phyloP scores from a whole-genome alignment of 1,139 yeast species.

The Yamadazyma diddensiae region DNA sequence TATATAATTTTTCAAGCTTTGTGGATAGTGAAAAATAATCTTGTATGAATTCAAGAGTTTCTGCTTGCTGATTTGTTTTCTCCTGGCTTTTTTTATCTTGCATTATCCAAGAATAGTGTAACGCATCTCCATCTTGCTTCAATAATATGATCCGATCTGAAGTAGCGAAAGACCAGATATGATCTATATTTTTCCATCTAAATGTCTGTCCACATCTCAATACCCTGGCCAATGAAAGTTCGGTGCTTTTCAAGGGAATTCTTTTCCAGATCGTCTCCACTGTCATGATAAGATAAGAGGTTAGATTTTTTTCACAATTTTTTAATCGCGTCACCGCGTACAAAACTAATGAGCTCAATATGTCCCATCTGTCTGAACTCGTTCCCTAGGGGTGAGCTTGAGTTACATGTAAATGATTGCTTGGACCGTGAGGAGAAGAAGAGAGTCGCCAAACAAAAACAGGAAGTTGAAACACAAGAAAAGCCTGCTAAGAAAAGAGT shows the following conservation, averaged over 20 bases:
- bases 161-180: slow-evolving; percentile 60
- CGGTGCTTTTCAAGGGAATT: slow-evolving; percentile 30
- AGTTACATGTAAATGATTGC: slow-evolving; percentile 37
- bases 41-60: slow-evolving; percentile 44
- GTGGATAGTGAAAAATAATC: slow-evolving; percentile 73
- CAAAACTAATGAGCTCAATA: slow-evolving; percentile 6
- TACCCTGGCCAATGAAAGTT: slow-evolving; percentile 63
- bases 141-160: slow-evolving; percentile 49
- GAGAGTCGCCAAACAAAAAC: background rate
- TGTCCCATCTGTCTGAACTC: slow-evolving; percentile 39
- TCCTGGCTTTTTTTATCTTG: slow-evolving; percentile 7
- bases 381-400: slow-evolving; percentile 24
- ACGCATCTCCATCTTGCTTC: slow-evolving; percentile 39
- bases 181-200: slow-evolving; percentile 60
- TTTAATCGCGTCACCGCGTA: slow-evolving; percentile 6
- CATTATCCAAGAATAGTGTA: slow-evolving; percentile 32
- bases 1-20: slow-evolving; percentile 51
- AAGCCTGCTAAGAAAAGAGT: slow-evolving; percentile 4
- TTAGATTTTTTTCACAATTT: background rate
- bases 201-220: slow-evolving; percentile 89
- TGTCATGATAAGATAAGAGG: slow-evolving; percentile 17
- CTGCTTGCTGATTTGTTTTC: slow-evolving; percentile 13
- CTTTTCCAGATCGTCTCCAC: slow-evolving; percentile 25
- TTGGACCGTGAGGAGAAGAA: slow-evolving; percentile 11
- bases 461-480: background rate